Evolutionary conservation across 2,329 filamentous ascomycete genomes (phyloP).

Genomic region (Pestalotiopsis sp.): DNA sequence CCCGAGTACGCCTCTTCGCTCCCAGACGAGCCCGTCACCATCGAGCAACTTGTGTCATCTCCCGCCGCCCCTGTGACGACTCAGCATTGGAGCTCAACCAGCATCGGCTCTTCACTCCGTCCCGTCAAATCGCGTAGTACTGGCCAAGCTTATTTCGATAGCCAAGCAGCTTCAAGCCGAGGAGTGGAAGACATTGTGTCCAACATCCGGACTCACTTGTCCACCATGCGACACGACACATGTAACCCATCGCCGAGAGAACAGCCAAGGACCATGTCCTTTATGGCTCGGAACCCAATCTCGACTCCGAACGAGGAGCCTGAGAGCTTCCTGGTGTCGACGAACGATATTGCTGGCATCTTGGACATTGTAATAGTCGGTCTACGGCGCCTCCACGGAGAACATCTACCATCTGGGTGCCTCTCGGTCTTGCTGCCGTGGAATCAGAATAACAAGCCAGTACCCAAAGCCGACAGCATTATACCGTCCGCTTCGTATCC

Average conservation of each 20-base stretch:
- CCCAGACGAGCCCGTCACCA: background rate
- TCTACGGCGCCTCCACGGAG: conserved; percentile 22
- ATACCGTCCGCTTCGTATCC: conserved; percentile 21
- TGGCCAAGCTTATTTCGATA: background rate
- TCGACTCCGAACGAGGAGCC: too few species aligned
- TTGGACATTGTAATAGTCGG: conserved; percentile 31
- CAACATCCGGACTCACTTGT: conserved; percentile 28
- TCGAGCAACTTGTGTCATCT: conserved; percentile 5
- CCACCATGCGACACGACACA: conserved; percentile 20
- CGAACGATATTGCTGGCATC: conserved; percentile 30
- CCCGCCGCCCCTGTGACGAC: conserved; percentile 10
- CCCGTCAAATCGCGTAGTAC: background rate
- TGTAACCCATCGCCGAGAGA: conserved; percentile 3
- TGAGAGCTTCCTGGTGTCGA: conserved; percentile 25
- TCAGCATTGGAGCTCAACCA: conserved; percentile 6
- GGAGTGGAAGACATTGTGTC: conserved; percentile 25
- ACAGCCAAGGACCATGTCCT: background rate
- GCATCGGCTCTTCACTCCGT: background rate
- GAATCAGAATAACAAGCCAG: conserved; percentile 21
- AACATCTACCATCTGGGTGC: conserved; percentile 16
- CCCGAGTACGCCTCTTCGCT: background rate
- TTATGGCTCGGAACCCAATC: background rate
- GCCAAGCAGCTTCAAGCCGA: background rate
- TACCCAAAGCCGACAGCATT: conserved; percentile 21
- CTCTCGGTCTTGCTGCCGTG: conserved; percentile 25